Conservation (phyloP, 2,329 filamentous ascomycete genomes). For the Xylaria digitata region DNA sequence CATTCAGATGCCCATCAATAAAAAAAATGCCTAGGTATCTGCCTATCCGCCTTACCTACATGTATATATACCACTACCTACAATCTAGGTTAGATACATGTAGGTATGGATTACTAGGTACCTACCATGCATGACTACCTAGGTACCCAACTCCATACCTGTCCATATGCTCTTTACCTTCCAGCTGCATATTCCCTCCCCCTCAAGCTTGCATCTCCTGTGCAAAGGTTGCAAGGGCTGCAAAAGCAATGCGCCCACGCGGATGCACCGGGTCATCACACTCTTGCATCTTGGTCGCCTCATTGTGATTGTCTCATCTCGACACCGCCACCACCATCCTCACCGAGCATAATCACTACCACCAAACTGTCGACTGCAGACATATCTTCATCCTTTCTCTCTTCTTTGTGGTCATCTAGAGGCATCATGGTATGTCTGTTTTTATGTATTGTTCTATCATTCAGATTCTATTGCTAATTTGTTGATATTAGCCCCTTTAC, state of each 20-base stretch:
- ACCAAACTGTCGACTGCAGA: neutral
- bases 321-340: neutral
- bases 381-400: neutral
- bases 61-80: too few relatives aligned
- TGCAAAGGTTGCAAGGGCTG: neutral
- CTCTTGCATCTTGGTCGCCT: neutral
- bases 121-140: too few relatives aligned
- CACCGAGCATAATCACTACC: neutral
- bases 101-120: too few relatives aligned
- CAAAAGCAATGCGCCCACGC: neutral
- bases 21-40: too few relatives aligned
- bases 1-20: too few relatives aligned
- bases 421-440: constrained; percentile 2
- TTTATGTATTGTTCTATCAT: neutral
- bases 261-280: constrained; percentile 1
- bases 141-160: too few relatives aligned
- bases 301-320: neutral
- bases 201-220: neutral
- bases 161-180: too few relatives aligned
- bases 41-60: too few relatives aligned
- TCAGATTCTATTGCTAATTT: neutral
- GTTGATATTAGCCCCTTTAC: neutral
- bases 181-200: too few relatives aligned
- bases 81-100: too few relatives aligned
- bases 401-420: neutral